Evolutionary conservation across 148 eudicot species (phyloP), one percentile per base, ranked within the genome.

Genomic region (Drosera capensis): DNA sequence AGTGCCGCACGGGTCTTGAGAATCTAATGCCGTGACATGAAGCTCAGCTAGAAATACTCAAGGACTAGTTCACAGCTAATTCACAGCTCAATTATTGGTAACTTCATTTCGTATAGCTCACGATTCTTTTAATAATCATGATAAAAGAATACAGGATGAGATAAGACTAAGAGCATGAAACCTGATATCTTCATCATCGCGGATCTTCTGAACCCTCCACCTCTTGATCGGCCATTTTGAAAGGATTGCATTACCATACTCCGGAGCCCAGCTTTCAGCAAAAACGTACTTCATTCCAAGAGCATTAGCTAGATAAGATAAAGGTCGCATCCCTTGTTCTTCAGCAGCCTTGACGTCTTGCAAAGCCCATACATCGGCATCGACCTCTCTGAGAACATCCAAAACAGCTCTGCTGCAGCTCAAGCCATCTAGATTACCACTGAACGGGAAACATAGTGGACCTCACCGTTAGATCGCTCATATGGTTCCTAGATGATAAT

Each of bases 221-320:
- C 56, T 55, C 62, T 70, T 85, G 18, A 92, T 92, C 39, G 99
- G 99, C 99, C 99, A 92, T 46, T 69, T 74, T 3, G 99, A 81
- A 26, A 92, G 56, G 4, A 92, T 66, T 3, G 99, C 99, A 46
- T 92, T 85, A 0, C 99, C 99, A 43, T 71, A 92, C 46, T 92
- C 94, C 12, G 99, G 99, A 5, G 99, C 99, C 99, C 99, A 85
- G 43, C 95, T 92, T 55, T 92, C 99, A 0, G 95, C 95, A 59
- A 92, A 92, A 0, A 79, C 99, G 55, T 76, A 92, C 54, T 51
- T 52, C 99, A 92, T 92, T 49, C 95, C 99, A 39, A 92, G 42
- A 21, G 78, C 94, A 17, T 21, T 42, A 1, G 99, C 99, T 24
- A 92, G 63, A 45, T 81, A 95, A 0, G 94, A 75, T 14, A 85